Evolutionary conservation across 2,329 filamentous ascomycete genomes (phyloP).

Genomic region (Myotisia sp.): DNA sequence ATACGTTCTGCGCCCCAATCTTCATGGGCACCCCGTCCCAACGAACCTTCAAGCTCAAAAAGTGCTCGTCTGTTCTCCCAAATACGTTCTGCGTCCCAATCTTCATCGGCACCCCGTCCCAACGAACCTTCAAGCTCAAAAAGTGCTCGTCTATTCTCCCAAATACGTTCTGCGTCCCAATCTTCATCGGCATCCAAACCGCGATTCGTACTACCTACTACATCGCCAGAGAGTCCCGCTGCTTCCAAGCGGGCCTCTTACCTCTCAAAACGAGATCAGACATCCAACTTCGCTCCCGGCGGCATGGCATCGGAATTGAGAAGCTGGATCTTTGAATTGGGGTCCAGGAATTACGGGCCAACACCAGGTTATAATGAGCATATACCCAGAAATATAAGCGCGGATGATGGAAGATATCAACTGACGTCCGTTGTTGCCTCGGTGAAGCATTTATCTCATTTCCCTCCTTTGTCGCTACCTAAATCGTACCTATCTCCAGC

Average conservation of each 20-base stretch:
- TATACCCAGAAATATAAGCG: not conserved
- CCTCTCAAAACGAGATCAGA: slow-evolving; percentile 7
- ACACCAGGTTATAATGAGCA: not conserved
- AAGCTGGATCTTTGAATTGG: slow-evolving; percentile 29
- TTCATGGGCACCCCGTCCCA: not conserved
- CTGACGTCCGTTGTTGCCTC: slow-evolving; percentile 1
- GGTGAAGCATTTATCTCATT: not conserved
- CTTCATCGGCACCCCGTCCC: slow-evolving; percentile 6
- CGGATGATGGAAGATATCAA: not conserved
- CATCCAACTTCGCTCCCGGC: slow-evolving; percentile 20
- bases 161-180: too few relatives aligned
- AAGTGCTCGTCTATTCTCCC: too few relatives aligned
- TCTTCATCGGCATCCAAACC: slow-evolving; percentile 19
- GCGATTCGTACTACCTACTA: slow-evolving; percentile 25
- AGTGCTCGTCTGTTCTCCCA: too few relatives aligned
- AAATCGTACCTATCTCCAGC: not conserved
- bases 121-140: too few relatives aligned
- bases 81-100: not conserved
- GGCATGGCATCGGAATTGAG: slow-evolving; percentile 30
- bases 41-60: too few relatives aligned
- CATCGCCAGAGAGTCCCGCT: slow-evolving; percentile 16
- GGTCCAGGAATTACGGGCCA: slow-evolving; percentile 15
- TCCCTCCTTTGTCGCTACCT: not conserved
- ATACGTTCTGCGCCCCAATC: not conserved
- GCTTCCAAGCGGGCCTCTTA: slow-evolving; percentile 21